phyloP scores from a whole-genome alignment of 1,284 basidiomycete species.

The Hymenochaete sp. region DNA sequence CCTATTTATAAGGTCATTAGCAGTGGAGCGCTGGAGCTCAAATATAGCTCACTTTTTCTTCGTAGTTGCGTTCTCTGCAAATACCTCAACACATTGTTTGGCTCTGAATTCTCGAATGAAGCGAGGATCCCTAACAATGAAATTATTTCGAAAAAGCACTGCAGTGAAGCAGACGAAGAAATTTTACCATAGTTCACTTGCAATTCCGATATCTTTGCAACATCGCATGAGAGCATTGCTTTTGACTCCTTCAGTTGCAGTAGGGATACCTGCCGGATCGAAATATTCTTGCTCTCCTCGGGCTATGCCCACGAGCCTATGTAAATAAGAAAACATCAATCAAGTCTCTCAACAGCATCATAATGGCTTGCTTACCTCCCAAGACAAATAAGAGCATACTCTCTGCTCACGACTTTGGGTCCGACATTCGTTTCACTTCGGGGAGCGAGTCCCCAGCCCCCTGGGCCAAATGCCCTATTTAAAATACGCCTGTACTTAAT shows the following conservation, averaged over 20 bases:
- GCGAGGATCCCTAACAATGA: slow-evolving; percentile 71
- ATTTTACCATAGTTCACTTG: slow-evolving; percentile 87
- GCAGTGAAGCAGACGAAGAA: neutral
- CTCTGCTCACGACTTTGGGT: slow-evolving; percentile 82
- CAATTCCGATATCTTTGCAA: slow-evolving; percentile 94
- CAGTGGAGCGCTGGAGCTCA: neutral
- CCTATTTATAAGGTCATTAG: slow-evolving; percentile 35
- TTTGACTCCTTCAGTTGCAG: slow-evolving; percentile 93
- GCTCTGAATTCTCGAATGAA: slow-evolving; percentile 93
- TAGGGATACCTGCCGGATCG: slow-evolving; percentile 84
- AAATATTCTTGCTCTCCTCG: slow-evolving; percentile 98
- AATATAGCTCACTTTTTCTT: slow-evolving; percentile 74
- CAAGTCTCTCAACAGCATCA: neutral
- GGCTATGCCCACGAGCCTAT: slow-evolving; percentile 82
- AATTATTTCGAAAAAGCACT: neutral
- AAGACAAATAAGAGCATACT: slow-evolving; percentile 91
- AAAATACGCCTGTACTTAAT: slow-evolving; percentile 96
- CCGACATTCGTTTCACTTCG: slow-evolving; percentile 89
- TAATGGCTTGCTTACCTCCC: slow-evolving; percentile 54
- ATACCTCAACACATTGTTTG: slow-evolving; percentile 80
- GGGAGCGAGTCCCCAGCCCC: slow-evolving; percentile 95
- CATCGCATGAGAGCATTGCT: slow-evolving; percentile 97
- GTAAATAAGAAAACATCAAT: neutral
- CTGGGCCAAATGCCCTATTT: slow-evolving; percentile 93
- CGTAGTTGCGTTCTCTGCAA: slow-evolving; percentile 69